Evolutionary conservation across 2,329 filamentous ascomycete species (phyloP), one percentile per base, ranked within the genome.

Genomic region (Neofusicoccum umdonicola): DNA sequence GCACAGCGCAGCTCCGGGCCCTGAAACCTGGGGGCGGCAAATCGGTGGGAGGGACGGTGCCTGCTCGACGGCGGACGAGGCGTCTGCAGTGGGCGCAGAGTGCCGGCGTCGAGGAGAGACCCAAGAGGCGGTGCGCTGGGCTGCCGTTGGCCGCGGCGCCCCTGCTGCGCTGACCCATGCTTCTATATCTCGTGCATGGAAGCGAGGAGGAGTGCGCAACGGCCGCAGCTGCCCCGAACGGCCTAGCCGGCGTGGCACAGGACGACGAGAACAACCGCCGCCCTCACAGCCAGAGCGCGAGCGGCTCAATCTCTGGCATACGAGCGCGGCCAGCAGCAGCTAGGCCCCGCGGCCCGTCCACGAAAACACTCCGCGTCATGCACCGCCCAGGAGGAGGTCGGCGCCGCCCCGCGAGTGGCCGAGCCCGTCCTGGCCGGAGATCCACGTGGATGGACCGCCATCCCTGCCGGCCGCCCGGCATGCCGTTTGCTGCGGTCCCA

Each of bases 131-230:
- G 22, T 22, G 22, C 22, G 22, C 22, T 3, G 22, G 22, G 22
- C 22, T 22, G 22, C 22, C 22, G 22, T 22, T 22, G 22, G 22
- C 22, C 22, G 22, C 22, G 22, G 22, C 22, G 22, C 22, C 22
- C 22, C 22, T 22, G 22, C 22, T 22, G 22, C 22, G 22, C 31
- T 39, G n/a, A 15, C 27, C 22, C 54, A 44, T 58, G 42, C 34
- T 37, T 47, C 37, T 60, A 60, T 47, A 60, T 60, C 56, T 60
- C 56, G 56, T 48, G 56, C 56, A 60, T 60, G 56, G 56, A 60
- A 60, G 56, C 56, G 56, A 60, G 56, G 7, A 19, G 12, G 15
- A 8, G 31, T 9, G 42, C 56, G 31, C 41, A 60, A 60, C 56
- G 56, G 56, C 56, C 56, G 56, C 56, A 60, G 56, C 44, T 60